A percentile compares a stretch with the other conserved stretches of the same genome.
These are phyloP conservation scores for Cyathus striatus DNA, from an alignment of 768 basidiomycete genomes.

Conservation along the genomic window DNA sequence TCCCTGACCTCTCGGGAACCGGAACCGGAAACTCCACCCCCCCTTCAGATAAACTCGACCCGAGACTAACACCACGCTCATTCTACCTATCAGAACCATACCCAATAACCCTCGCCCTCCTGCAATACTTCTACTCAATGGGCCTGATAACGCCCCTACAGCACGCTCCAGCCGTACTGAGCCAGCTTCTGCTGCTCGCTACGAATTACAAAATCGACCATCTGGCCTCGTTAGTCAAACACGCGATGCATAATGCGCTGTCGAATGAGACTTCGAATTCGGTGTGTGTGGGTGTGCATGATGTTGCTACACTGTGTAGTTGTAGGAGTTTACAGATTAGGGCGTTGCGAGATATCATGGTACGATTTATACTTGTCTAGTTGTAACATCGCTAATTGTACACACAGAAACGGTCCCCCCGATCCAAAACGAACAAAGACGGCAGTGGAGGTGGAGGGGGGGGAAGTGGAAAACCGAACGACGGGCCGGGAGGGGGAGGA, in stretches of 20 bases:
- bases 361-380: constrained; percentile 24
- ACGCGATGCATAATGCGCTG: constrained; percentile 88
- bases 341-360: constrained; percentile 82
- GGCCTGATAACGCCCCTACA: constrained; percentile 87
- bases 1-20: constrained; percentile 63
- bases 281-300: constrained; percentile 94
- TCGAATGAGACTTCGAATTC: constrained; percentile 79
- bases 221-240: constrained; percentile 77
- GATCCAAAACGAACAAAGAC: constrained; percentile 45
- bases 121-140: constrained; percentile 93
- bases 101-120: constrained; percentile 78
- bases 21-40: constrained; percentile 43
- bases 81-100: constrained; percentile 87
- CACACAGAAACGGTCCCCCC: constrained; percentile 69
- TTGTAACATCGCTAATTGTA: constrained; percentile 53
- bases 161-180: constrained; percentile 84
- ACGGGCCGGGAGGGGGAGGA: no score
- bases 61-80: constrained; percentile 72
- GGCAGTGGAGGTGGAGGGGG: no score
- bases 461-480: constrained; percentile 25
- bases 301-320: constrained; percentile 89
- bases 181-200: constrained; percentile 78
- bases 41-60: constrained; percentile 59
- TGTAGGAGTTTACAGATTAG: constrained; percentile 88
- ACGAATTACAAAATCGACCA: constrained; percentile 78